Evolutionary conservation across 371 early-diverging fungal species (phyloP).

Genomic region (Coemansia sp.): DNA sequence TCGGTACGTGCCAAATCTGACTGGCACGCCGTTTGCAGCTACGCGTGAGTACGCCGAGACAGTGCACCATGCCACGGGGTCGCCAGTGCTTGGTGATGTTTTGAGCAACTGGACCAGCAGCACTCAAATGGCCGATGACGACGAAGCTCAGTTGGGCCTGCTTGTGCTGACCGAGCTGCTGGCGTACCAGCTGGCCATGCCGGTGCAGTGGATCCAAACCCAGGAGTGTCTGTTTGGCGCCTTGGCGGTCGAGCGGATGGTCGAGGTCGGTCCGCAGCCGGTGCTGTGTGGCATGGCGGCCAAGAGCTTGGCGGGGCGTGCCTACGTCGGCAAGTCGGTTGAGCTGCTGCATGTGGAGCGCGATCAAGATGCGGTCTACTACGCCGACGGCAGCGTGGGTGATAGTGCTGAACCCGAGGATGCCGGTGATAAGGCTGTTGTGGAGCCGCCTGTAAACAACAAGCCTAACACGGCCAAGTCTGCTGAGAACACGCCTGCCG

Average conservation of each 20-base stretch:
- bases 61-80: too few species aligned
- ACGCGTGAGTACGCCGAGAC: conserved; percentile 53
- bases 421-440: neutral
- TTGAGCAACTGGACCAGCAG: too few species aligned
- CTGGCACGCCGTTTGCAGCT: conserved; percentile 83
- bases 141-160: neutral
- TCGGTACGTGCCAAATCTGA: conserved; percentile 94
- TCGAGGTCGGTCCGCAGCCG: conserved; percentile 89
- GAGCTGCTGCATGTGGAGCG: conserved; percentile 13
- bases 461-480: conserved; percentile 43
- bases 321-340: conserved; percentile 56
- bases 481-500: conserved; percentile 32
- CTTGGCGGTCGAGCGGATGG: conserved; percentile 78
- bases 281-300: conserved; percentile 89
- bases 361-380: neutral
- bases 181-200: conserved; percentile 87
- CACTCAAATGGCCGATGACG: too few species aligned
- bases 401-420: conserved; percentile 47
- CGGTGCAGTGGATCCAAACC: conserved; percentile 96
- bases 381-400: neutral
- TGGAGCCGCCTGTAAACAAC: conserved; percentile 10
- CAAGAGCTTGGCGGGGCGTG: conserved; percentile 58
- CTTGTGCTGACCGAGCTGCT: conserved; percentile 83
- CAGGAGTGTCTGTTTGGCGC: conserved; percentile 82
- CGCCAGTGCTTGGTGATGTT: too few species aligned